These are phyloP conservation scores for Thozetella sp. DNA, from an alignment of 495 filamentous ascomycete genomes.

Conservation along the genomic window DNA sequence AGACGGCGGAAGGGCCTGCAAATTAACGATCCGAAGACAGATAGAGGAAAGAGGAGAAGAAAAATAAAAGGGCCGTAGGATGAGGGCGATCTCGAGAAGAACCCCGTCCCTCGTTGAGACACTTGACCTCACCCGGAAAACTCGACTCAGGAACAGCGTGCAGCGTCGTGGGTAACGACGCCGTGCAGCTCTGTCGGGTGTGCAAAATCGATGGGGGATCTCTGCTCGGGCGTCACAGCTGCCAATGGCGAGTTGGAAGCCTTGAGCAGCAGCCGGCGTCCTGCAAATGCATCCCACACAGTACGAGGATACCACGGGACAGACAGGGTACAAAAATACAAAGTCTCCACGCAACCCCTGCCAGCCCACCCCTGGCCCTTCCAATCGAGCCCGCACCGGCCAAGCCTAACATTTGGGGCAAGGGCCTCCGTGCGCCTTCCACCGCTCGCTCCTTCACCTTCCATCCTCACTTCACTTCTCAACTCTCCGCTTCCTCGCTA, in stretches of 20 bases:
- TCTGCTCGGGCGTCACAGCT: neutral
- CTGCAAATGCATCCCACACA: neutral
- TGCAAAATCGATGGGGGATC: conserved; percentile 1
- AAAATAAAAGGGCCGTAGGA: neutral
- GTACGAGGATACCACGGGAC: neutral
- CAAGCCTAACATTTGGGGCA: neutral
- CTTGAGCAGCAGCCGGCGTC: neutral
- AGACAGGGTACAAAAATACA: conserved; percentile 3
- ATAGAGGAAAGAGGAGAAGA: neutral
- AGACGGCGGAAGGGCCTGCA: neutral
- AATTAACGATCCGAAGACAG: too few relatives aligned
- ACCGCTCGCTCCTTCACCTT: conserved; percentile 1
- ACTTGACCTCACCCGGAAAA: too few relatives aligned
- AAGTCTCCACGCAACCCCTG: conserved; percentile 1
- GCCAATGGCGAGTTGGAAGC: neutral
- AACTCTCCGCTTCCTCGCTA: conserved; percentile 14
- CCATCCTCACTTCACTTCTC: conserved; percentile 12
- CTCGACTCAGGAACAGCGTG: too few relatives aligned
- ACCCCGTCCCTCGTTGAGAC: too few relatives aligned
- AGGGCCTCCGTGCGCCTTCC: conserved; percentile 1
- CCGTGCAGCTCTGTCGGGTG: neutral
- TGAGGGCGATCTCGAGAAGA: too few relatives aligned
- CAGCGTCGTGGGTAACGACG: too few relatives aligned
- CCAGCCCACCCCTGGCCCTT: neutral
- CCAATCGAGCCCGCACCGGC: conserved; percentile 2